These are phyloP conservation scores for Leavenworthia alabamica DNA, from an alignment of 345 rosid species.

Conservation along the genomic window DNA sequence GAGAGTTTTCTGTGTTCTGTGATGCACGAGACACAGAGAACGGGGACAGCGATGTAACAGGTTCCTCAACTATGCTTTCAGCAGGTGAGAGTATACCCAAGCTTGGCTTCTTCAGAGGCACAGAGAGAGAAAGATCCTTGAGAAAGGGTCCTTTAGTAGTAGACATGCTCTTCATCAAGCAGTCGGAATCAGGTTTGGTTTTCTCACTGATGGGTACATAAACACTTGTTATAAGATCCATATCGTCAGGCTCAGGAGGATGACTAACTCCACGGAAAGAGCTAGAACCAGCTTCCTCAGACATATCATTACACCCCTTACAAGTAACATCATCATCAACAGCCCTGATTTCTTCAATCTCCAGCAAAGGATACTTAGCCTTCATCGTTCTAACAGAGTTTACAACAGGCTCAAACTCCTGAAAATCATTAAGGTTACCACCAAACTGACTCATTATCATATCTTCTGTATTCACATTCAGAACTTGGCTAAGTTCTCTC, in stretches of 20 bases:
- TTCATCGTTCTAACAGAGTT: no score
- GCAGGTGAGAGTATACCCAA: constrained; percentile 50
- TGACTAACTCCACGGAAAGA: constrained; percentile 91
- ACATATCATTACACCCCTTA: constrained; percentile 45
- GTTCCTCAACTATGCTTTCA: constrained; percentile 66
- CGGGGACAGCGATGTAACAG: constrained; percentile 42
- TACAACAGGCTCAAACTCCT: constrained; percentile 32
- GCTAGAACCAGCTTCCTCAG: constrained; percentile 62
- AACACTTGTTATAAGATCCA: constrained; percentile 64
- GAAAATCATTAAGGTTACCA: constrained; percentile 33
- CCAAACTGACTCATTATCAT: constrained; percentile 33
- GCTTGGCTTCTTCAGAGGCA: constrained; percentile 57
- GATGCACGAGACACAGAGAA: constrained; percentile 54
- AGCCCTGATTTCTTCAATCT: constrained; percentile 39
- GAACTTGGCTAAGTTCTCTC: constrained; percentile 38
- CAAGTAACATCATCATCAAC: constrained; percentile 39
- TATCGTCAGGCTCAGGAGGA: constrained; percentile 88
- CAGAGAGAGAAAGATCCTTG: constrained; percentile 62
- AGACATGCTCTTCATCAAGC: constrained; percentile 64
- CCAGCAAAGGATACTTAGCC: constrained; percentile 41
- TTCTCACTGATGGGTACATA: constrained; percentile 62
- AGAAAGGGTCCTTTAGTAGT: constrained; percentile 60
- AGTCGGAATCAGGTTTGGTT: constrained; percentile 52
- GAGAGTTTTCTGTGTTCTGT: constrained; percentile 54
- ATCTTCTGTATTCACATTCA: constrained; percentile 47